Base-by-base conservation (phyloP, 2,329 filamentous ascomycete genomes). In the Neonectria faginata region DNA sequence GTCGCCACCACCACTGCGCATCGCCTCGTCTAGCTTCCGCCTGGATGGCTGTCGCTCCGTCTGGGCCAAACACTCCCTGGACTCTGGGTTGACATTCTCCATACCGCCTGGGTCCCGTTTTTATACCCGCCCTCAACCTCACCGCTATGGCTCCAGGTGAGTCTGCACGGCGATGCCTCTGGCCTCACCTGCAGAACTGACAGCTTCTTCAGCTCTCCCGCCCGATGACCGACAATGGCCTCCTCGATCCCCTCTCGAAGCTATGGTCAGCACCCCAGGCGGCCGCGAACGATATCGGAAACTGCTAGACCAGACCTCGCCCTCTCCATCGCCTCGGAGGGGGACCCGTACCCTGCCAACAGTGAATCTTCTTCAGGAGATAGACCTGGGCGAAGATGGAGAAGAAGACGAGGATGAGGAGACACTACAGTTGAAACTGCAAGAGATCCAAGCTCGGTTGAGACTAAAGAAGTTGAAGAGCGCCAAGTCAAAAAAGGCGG, bases 381-480 rank as follows among this genome's bases (percentile, higher is more conserved):
- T 74, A 53, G 74, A 72, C 11, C 76, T 74, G 14, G 74, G 75
- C 48, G 80, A 79, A 5, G 81, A 83, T 3, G 81, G 81, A 5
- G 85, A 89, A 10, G 88, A 90, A 0, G 91, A 92, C 5, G 91
- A 97, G 7, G 94, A 97, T 71, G 95, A 97, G 78, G 94, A 98
- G 82, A 97, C 89, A 1, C 81, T 98, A 36, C 89, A 97, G 75
- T 82, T 99, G 67, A 90, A 97, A 76, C 82, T 98, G 5, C 90
- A 94, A 68, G 93, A 92, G 60, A 97, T 99, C 63, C 91, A 98
- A 78, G 93, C 94, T 7, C 90, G 91, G 65, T 81, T 98, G 57
- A 96, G 91, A 78, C 79, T 98, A 68, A 98, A 97, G 79, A 94
- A 91, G 74, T 81, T 98, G 14, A 92, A 96, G 77, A 90, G 90